Conservation (phyloP, 768 basidiomycete species). For the Suillus sp. region DNA sequence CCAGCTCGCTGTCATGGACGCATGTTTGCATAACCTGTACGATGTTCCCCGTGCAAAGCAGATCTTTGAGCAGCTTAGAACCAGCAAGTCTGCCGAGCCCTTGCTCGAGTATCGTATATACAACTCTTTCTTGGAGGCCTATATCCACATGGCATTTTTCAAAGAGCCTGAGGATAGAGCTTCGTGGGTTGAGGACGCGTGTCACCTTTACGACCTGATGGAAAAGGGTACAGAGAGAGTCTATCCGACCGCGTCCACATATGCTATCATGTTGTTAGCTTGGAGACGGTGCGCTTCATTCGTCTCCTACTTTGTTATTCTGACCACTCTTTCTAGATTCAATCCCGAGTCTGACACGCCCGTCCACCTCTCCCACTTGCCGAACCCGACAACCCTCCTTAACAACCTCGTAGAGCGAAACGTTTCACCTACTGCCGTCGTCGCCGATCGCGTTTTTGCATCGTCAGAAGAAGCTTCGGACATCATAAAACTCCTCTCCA, state of each 20-base stretch:
- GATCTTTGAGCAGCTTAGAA: conserved; percentile 68
- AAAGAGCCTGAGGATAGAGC: conserved; percentile 46
- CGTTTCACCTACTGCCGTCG: conserved; percentile 51
- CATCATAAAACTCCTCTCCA: conserved; percentile 57
- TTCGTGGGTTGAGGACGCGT: conserved; percentile 65
- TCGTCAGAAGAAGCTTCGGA: conserved; percentile 57
- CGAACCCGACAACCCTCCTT: conserved; percentile 39
- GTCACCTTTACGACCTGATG: conserved; percentile 60
- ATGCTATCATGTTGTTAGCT: conserved; percentile 66
- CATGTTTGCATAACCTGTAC: conserved; percentile 74
- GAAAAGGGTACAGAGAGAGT: conserved; percentile 50
- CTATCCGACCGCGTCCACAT: conserved; percentile 58
- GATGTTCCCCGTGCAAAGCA: conserved; percentile 77
- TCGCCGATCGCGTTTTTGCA: conserved; percentile 58
- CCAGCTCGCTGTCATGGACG: conserved; percentile 76
- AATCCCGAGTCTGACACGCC: conserved; percentile 36
- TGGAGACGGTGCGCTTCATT: conserved; percentile 50
- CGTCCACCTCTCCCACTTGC: conserved; percentile 19
- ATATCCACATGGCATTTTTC: conserved; percentile 55
- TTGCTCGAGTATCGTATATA: conserved; percentile 53
- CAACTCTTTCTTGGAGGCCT: conserved; percentile 69
- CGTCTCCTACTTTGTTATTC: background rate
- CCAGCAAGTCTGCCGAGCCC: conserved; percentile 41
- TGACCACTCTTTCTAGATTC: conserved; percentile 37
- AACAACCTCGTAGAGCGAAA: conserved; percentile 48